Evolutionary conservation across 768 basidiomycete species (phyloP).

Genomic region (Tulasnella calospora): DNA sequence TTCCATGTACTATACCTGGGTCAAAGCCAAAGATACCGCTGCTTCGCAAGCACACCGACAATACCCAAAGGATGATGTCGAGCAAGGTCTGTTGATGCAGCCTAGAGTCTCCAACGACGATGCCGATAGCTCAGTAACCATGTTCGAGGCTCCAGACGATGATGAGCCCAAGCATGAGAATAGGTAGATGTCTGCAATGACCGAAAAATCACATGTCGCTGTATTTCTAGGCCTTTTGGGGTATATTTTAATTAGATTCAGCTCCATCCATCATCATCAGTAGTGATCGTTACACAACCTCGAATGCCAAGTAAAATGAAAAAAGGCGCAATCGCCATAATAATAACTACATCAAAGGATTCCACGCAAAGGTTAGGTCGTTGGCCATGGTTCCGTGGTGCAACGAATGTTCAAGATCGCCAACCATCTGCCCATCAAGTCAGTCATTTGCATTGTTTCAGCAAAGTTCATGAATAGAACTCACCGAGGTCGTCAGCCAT

Average conservation of each 20-base stretch:
- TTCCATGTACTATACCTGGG: conserved; percentile 66
- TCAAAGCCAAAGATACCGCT: conserved; percentile 33
- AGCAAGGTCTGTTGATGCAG: conserved; percentile 15
- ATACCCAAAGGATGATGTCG: conserved; percentile 9
- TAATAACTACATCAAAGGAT: conserved; percentile 10
- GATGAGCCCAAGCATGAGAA: background rate
- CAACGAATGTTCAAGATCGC: conserved; percentile 14
- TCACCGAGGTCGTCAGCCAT: conserved; percentile 21
- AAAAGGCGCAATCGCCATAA: background rate
- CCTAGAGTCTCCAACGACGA: conserved; percentile 2
- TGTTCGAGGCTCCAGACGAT: conserved; percentile 13
- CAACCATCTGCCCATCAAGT: conserved; percentile 9
- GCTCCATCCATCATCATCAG: background rate
- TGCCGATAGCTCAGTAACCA: conserved; percentile 3
- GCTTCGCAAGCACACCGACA: background rate
- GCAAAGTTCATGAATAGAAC: background rate
- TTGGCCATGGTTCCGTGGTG: background rate
- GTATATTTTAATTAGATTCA: background rate
- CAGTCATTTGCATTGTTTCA: background rate
- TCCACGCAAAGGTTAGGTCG: conserved; percentile 17
- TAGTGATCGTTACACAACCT: background rate
- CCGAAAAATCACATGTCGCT: background rate
- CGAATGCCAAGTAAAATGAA: background rate
- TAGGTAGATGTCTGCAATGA: background rate
- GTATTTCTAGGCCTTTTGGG: background rate